Conservation (phyloP, 2,329 filamentous ascomycete genomes). For the Curvularia spicifera region DNA sequence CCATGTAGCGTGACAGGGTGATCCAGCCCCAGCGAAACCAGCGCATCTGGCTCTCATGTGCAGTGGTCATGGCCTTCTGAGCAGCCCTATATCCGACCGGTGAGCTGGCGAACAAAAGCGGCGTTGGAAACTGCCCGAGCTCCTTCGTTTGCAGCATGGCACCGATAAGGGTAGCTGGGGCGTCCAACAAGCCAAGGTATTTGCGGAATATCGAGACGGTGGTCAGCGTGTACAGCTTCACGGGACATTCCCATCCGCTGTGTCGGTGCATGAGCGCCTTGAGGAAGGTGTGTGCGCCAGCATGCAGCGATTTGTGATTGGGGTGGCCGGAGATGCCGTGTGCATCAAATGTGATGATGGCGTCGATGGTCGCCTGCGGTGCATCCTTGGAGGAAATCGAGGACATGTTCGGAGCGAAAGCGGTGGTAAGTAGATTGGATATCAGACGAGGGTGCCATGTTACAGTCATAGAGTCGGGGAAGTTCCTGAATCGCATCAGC, state of each 20-base stretch:
- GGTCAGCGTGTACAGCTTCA: slow-evolving; percentile 85
- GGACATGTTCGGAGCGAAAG: slow-evolving; percentile 73
- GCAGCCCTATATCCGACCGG: slow-evolving; percentile 70
- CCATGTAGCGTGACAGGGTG: slow-evolving; percentile 88
- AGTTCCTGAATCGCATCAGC: slow-evolving; percentile 59
- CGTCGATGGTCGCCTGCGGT: slow-evolving; percentile 70
- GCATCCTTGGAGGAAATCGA: slow-evolving; percentile 51
- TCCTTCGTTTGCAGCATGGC: slow-evolving; percentile 59
- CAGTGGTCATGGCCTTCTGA: slow-evolving; percentile 84
- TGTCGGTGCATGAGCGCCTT: slow-evolving; percentile 67
- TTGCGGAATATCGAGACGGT: slow-evolving; percentile 77
- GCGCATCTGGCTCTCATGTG: slow-evolving; percentile 94
- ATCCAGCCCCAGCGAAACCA: slow-evolving; percentile 99
- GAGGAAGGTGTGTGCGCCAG: slow-evolving; percentile 79
- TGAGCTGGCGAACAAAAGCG: slow-evolving; percentile 74
- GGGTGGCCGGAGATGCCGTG: slow-evolving; percentile 84
- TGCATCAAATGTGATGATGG: slow-evolving; percentile 89
- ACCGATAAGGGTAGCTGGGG: slow-evolving; percentile 70
- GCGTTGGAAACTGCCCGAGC: slow-evolving; percentile 60
- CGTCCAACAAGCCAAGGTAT: slow-evolving; percentile 79
- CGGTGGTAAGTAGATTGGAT: slow-evolving; percentile 70
- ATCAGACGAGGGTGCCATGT: slow-evolving; percentile 77
- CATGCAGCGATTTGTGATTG: slow-evolving; percentile 89
- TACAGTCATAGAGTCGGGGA: slow-evolving; percentile 87
- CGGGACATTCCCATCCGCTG: slow-evolving; percentile 71